Base-by-base conservation (phyloP, 768 basidiomycete species). In the Pleurotus platypus region DNA sequence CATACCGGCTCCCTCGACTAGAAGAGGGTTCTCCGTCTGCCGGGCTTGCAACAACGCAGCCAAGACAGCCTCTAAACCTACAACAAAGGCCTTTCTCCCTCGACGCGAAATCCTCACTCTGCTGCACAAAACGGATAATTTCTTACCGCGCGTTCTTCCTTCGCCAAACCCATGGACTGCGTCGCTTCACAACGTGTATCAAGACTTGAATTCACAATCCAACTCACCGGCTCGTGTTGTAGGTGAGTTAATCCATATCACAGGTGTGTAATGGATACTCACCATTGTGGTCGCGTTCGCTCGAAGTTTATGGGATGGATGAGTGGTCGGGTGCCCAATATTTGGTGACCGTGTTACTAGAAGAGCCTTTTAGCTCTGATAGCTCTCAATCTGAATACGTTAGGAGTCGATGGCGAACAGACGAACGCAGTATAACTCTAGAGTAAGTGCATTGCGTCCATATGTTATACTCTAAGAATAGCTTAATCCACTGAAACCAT, bases 361-460 rank as follows among this genome's bases (percentile, higher is more conserved):
- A 86, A 45, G 84, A 91, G 55, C 89, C 89, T 12, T 79, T 92
- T 61, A 73, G 76, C 2, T 81, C 82, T n/a, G 79, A 83, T 60
- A 58, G 72, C 22, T 63, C 67, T 3, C 74, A 79, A 57, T 76
- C 73, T 49, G 69, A 73, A 30, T 63, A 64, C 6, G 63, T 89
- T 20, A 75, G 74, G 53, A 64, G 73, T 40, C 76, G 89, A 30
- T 87, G 87, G 84, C 66, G 69, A 42, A 59, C 64, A 18, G 54
- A 57, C 16, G 51, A 61, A 38, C 62, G 61, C 15, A 68, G 62
- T 42, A 63, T 80, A 18, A 71, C 69, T 7, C 77, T 81, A 40
- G 67, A 70, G 75, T 78, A 60, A 61, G 76, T 66, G 48, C 72
- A 67, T 9, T 72, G 69, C 67, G 69, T 72, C 37, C 66, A 35